phyloP scores from a whole-genome alignment of 2,329 filamentous ascomycete genomes.

The Penicillium freii region DNA sequence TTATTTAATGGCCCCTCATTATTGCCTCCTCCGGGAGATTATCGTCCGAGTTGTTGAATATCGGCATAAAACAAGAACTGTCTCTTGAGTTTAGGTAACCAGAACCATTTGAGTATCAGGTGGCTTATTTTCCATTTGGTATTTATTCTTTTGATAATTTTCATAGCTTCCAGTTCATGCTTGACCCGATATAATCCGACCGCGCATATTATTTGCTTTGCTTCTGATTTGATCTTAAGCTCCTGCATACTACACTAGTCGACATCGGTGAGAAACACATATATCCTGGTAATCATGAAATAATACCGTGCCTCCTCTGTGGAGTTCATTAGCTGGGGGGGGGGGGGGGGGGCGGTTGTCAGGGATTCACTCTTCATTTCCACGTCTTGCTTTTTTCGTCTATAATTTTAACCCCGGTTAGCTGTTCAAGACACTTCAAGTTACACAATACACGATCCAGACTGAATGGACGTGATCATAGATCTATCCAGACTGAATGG shows the following conservation, averaged over 20 bases:
- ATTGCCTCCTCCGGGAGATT: slow-evolving; percentile 9
- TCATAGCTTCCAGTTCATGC: neutral
- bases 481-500: slow-evolving; percentile 7
- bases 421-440: slow-evolving; percentile 20
- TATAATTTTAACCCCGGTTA: slow-evolving; percentile 3
- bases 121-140: neutral
- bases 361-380: neutral
- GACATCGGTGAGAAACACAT: slow-evolving; percentile 1
- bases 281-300: neutral
- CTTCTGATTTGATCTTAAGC: slow-evolving; percentile 7
- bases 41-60: slow-evolving; percentile 1
- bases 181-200: slow-evolving; percentile 17
- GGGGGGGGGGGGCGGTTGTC: neutral
- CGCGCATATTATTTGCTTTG: neutral
- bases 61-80: slow-evolving; percentile 14
- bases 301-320: neutral
- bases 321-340: no score
- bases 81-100: neutral
- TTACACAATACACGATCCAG: slow-evolving; percentile 19
- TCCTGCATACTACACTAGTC: neutral
- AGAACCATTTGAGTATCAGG: neutral
- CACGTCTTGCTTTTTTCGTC: slow-evolving; percentile 3
- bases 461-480: slow-evolving; percentile 4
- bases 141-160: neutral
- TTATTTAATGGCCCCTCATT: slow-evolving; percentile 8